Evolutionary conservation across 2,329 filamentous ascomycete genomes (phyloP).

Genomic region (Botrytis elliptica): DNA sequence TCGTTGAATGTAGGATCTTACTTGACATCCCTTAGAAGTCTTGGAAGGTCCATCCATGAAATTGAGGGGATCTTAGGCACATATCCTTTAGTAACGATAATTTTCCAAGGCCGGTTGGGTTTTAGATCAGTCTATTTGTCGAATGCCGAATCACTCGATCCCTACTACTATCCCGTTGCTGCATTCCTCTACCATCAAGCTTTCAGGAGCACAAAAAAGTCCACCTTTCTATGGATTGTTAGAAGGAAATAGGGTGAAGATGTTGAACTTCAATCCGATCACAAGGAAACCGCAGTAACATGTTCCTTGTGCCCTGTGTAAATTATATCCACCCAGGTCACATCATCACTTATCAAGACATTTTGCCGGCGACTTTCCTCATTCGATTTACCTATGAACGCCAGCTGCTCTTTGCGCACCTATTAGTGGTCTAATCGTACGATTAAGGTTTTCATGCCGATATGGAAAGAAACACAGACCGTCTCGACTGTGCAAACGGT

Average conservation of each 20-base stretch:
- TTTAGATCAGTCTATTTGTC: background rate
- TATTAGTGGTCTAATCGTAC: background rate
- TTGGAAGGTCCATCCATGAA: constrained; percentile 8
- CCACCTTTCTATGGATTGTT: background rate
- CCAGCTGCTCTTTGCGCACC: background rate
- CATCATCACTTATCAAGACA: background rate
- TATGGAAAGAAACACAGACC: background rate
- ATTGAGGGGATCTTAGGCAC: background rate
- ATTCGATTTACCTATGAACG: background rate
- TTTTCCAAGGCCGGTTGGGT: background rate
- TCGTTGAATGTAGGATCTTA: background rate
- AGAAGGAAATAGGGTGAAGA: background rate
- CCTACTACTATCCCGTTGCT: background rate
- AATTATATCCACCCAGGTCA: background rate
- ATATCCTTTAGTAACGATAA: background rate
- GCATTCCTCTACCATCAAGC: background rate
- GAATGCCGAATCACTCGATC: constrained; percentile 5
- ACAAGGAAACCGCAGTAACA: background rate
- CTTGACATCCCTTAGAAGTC: background rate
- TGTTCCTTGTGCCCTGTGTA: background rate
- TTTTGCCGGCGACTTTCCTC: background rate
- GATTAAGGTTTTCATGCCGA: background rate
- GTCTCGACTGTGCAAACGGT: background rate
- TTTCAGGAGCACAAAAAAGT: background rate
- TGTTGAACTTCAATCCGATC: background rate